Base-by-base conservation (phyloP, 1,284 basidiomycete genomes). In the Trichosporon sp. region DNA sequence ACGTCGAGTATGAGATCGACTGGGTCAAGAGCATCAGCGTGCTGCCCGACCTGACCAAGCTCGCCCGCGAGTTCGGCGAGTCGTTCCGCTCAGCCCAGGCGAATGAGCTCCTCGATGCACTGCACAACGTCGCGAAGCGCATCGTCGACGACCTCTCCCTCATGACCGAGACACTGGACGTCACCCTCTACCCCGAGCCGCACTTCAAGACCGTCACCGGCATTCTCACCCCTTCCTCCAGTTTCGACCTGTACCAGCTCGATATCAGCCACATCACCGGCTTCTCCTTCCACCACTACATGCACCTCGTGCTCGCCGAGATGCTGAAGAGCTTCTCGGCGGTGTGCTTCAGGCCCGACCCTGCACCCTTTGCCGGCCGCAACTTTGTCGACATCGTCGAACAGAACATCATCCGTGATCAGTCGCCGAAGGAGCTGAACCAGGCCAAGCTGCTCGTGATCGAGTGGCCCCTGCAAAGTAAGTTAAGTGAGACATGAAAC, bases 21-120 rank as follows among this genome's bases (percentile, higher is more conserved):
- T 97, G 94, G 93, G 92, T 95, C 72, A 92, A 90, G 76, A 91
- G 95, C 9, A 97, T 97, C 84, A 93, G 94, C 75, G 90, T 95
- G 32, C 93, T 93, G 6, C 87, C 95, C 7, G 94, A 93, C 29
- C 84, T 98, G 15, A 91, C 92, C 2, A 89, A 93, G 56, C 88
- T 94, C 51, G 92, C 93, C 83, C 92, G 93, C 77, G 90, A 91
- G 4, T 92, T 93, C 72, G 94, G 93, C 8, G 91, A 92, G 75
- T 90, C 91, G 0, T 78, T 83, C 87, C 34, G 85, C 86, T 67
- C 87, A 88, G 9, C 86, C 82, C 64, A 66, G 0, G 84, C 88
- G 0, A 83, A 86, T 0, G 87, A 90, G 74, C 86, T 96, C 25
- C 85, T 91, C 25, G 81, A 83, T 3, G 91, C 91, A 0, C 89